phyloP scores from a whole-genome alignment of 192 early-diverging fungal genomes.

The Podila clonocystis region DNA sequence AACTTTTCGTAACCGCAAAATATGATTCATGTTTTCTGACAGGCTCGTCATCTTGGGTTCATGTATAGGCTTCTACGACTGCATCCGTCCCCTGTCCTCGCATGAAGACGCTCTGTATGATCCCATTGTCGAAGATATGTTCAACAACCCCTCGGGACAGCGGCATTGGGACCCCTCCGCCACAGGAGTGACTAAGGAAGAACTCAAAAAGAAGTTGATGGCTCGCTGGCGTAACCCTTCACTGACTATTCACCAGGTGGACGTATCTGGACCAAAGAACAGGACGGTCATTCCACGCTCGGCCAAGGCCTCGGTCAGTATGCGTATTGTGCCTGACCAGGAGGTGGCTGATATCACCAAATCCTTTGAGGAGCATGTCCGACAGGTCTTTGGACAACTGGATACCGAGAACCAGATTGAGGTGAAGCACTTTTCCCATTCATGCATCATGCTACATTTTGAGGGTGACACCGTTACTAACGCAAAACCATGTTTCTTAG shows the following conservation, averaged over 20 bases:
- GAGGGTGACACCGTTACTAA: too few species aligned
- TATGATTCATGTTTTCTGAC: too few species aligned
- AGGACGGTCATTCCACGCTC: slow-evolving; percentile 75
- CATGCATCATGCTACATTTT: not conserved
- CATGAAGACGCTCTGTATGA: slow-evolving; percentile 70
- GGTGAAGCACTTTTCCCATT: slow-evolving; percentile 20
- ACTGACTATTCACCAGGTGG: slow-evolving; percentile 79
- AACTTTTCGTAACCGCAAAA: too few species aligned
- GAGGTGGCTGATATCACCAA: slow-evolving; percentile 66
- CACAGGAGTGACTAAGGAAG: slow-evolving; percentile 49
- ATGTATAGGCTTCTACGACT: slow-evolving; percentile 67
- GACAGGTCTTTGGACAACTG: slow-evolving; percentile 58
- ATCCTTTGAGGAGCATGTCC: slow-evolving; percentile 65
- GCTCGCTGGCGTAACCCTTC: slow-evolving; percentile 79
- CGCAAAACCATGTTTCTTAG: slow-evolving; percentile 8
- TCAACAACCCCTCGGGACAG: slow-evolving; percentile 31
- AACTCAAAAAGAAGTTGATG: slow-evolving; percentile 69
- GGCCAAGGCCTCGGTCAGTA: slow-evolving; percentile 74
- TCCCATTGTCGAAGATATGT: slow-evolving; percentile 60
- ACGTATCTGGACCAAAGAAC: slow-evolving; percentile 77
- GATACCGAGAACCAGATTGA: slow-evolving; percentile 58
- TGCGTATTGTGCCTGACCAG: slow-evolving; percentile 84
- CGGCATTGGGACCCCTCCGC: slow-evolving; percentile 22
- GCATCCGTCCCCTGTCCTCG: slow-evolving; percentile 62
- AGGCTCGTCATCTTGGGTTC: too few species aligned